Percentiles rank a stretch among this genome's conserved stretches.
Conservation (phyloP, 176 grass and related monocot species). For the Paspalum vaginatum region DNA sequence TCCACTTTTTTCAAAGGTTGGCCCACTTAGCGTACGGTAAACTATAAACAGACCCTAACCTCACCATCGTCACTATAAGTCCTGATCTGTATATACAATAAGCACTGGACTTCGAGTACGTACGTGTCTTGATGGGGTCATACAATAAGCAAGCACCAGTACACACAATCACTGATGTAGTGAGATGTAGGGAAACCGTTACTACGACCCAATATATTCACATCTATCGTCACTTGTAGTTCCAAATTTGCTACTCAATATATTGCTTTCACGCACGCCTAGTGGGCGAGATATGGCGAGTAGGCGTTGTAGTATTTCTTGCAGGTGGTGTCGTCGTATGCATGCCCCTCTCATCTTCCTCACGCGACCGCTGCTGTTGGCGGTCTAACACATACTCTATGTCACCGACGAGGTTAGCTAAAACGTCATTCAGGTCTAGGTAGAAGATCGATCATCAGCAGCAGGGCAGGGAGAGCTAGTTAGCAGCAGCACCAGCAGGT, state of each 20-base stretch:
- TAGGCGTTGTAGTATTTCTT: too few relatives aligned
- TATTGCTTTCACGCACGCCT: too few relatives aligned
- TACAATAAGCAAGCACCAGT: not conserved
- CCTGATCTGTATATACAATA: too few relatives aligned
- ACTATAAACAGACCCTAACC: too few relatives aligned
- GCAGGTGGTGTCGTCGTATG: not conserved
- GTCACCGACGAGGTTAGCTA: slow-evolving; percentile 48
- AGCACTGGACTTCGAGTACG: too few relatives aligned
- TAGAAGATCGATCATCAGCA: slow-evolving; percentile 7
- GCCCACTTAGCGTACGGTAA: too few relatives aligned
- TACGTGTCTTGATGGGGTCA: not conserved
- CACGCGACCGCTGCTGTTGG: not conserved
- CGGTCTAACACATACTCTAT: slow-evolving; percentile 16
- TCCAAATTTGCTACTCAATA: not conserved
- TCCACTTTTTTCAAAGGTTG: too few relatives aligned
- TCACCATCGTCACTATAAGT: too few relatives aligned
- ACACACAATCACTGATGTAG: not conserved
- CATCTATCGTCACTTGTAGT: not conserved
- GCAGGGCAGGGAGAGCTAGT: not conserved
- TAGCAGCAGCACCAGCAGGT: not conserved
- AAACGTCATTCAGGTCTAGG: slow-evolving; percentile 45
- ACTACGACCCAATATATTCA: not conserved
- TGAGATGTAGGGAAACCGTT: not conserved
- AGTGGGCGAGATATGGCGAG: too few relatives aligned
- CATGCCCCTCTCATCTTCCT: slow-evolving; percentile 22